phyloP scores from a whole-genome alignment of 2,329 filamentous ascomycete species.

The Cadophora luteo-olivacea region DNA sequence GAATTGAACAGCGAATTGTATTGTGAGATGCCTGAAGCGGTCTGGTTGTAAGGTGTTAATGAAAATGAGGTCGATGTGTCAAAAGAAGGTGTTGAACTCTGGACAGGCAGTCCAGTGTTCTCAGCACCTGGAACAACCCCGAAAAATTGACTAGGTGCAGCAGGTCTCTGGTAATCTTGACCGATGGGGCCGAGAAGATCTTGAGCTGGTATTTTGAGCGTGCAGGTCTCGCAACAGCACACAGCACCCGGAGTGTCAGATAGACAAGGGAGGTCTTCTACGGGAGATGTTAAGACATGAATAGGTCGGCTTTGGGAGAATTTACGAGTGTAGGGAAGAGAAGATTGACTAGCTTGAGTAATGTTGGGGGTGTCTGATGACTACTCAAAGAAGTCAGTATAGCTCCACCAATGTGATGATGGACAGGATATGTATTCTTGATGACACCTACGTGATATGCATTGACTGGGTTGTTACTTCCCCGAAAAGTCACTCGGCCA shows the following conservation, averaged over 20 bases:
- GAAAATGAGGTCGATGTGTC: background rate
- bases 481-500: background rate
- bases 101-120: background rate
- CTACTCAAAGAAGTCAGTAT: constrained; percentile 9
- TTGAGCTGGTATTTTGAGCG: background rate
- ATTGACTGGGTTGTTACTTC: background rate
- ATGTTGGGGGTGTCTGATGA: background rate
- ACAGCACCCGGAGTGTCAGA: background rate
- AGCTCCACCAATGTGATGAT: background rate
- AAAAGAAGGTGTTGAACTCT: background rate
- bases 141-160: background rate
- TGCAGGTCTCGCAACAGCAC: background rate
- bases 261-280: background rate
- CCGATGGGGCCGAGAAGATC: background rate
- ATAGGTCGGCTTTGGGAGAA: background rate
- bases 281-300: background rate
- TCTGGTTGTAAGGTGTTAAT: background rate
- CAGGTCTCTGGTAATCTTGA: background rate
- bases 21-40: background rate
- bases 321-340: background rate
- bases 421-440: background rate
- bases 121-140: background rate
- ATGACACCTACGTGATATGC: constrained; percentile 3
- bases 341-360: background rate
- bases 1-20: background rate